Percentiles rank a stretch among this genome's conserved stretches.
Evolutionary conservation across 2,329 filamentous ascomycete genomes (phyloP).

Genomic region (Diaporthe australafricana): DNA sequence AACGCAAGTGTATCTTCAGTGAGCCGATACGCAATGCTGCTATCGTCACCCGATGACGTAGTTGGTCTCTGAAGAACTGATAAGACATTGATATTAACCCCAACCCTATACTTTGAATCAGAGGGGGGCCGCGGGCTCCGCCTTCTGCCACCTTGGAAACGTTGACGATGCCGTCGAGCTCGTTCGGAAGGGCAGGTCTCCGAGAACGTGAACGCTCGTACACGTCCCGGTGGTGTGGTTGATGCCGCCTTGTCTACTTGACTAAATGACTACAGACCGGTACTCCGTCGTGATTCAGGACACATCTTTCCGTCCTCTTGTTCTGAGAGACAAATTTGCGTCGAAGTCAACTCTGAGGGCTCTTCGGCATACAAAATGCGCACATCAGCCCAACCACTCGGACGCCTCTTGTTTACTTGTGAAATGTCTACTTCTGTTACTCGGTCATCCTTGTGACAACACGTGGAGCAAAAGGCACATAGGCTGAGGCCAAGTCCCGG

Average conservation of each 20-base stretch:
- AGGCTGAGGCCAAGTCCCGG: constrained; percentile 7
- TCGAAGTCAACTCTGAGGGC: background rate
- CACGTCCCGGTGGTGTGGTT: background rate
- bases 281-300: too few relatives aligned
- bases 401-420: too few relatives aligned
- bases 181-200: too few relatives aligned
- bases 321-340: too few relatives aligned
- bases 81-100: background rate
- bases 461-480: background rate
- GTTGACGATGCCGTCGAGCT: too few relatives aligned
- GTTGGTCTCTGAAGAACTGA: background rate
- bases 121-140: constrained; percentile 18
- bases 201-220: background rate
- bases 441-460: background rate
- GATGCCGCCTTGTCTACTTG: background rate
- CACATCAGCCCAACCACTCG: too few relatives aligned
- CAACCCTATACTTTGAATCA: background rate
- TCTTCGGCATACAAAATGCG: too few relatives aligned
- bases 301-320: background rate
- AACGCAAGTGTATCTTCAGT: background rate
- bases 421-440: background rate
- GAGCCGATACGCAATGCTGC: background rate
- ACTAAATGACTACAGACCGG: background rate
- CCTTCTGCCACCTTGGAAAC: too few relatives aligned
- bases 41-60: constrained; percentile 18